Conservation (phyloP, 768 basidiomycete genomes). For the Pleurotus tuber-regium region DNA sequence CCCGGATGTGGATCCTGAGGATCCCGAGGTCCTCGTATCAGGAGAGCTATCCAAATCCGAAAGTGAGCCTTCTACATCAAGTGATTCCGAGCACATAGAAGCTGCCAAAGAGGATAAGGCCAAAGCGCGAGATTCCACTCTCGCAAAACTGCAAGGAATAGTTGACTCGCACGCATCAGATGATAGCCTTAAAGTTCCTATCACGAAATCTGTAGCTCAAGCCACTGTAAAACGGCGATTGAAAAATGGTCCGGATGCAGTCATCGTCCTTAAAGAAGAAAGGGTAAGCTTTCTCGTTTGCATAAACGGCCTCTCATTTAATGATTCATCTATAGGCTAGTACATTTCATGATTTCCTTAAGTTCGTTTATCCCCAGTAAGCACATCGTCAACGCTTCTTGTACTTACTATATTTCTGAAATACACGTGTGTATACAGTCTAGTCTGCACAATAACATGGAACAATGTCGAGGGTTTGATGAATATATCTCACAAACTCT, state of each 20-base stretch:
- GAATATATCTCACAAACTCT: conserved; percentile 88
- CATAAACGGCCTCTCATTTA: neutral
- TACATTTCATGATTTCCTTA: conserved; percentile 92
- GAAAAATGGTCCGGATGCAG: conserved; percentile 66
- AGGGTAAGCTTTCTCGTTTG: conserved; percentile 42
- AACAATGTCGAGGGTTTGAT: conserved; percentile 90
- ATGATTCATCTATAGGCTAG: conserved; percentile 45
- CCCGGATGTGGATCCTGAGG: conserved; percentile 44
- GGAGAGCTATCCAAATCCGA: conserved; percentile 30
- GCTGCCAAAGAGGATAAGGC: conserved; percentile 25
- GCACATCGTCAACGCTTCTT: conserved; percentile 25
- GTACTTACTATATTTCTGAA: neutral
- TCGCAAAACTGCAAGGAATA: conserved; percentile 54
- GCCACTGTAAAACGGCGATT: conserved; percentile 39
- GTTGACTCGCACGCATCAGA: conserved; percentile 17
- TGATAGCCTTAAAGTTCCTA: conserved; percentile 10
- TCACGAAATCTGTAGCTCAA: conserved; percentile 25
- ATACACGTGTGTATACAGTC: conserved; percentile 33
- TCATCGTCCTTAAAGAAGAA: conserved; percentile 90
- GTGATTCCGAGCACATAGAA: conserved; percentile 21
- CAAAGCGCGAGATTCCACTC: conserved; percentile 45
- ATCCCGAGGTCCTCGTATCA: conserved; percentile 37
- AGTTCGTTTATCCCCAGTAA: conserved; percentile 92
- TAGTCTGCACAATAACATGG: conserved; percentile 94
- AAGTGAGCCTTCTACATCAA: conserved; percentile 25